phyloP scores from a whole-genome alignment of 371 early-diverging fungal species.

The Mucor mucedo region DNA sequence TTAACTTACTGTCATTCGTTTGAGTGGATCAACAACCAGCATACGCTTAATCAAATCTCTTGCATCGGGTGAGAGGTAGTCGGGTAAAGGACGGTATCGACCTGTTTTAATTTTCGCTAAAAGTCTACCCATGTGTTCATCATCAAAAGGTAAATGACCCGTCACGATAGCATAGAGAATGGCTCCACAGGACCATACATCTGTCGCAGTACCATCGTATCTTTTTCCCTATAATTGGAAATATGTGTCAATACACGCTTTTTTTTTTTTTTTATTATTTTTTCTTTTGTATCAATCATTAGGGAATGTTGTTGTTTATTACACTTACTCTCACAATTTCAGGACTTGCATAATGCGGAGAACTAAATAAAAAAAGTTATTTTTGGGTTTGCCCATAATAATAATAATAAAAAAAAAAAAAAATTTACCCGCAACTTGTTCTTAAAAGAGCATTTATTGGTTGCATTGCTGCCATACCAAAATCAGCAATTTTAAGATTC shows the following conservation, averaged over 20 bases:
- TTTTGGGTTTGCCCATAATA: neutral
- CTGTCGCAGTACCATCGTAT: conserved; percentile 87
- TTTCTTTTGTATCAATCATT: too few species aligned
- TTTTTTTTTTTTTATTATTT: too few species aligned
- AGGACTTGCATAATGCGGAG: conserved; percentile 49
- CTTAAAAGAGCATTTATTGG: conserved; percentile 63
- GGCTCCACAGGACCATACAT: conserved; percentile 94
- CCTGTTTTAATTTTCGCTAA: conserved; percentile 70
- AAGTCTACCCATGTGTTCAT: conserved; percentile 80
- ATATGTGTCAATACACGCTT: conserved; percentile 35
- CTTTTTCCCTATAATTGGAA: conserved; percentile 43
- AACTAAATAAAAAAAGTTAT: conserved; percentile 11
- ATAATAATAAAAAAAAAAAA: neutral
- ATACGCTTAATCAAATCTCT: conserved; percentile 63
- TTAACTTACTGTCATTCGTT: conserved; percentile 58
- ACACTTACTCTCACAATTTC: conserved; percentile 39
- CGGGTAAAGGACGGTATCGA: conserved; percentile 58
- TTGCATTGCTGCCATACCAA: conserved; percentile 83
- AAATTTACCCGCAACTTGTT: conserved; percentile 76
- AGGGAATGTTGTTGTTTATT: conserved; percentile 15
- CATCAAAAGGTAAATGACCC: conserved; percentile 93
- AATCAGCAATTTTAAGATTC: conserved; percentile 83
- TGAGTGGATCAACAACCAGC: conserved; percentile 59
- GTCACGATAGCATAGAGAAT: conserved; percentile 89
- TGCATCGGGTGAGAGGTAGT: conserved; percentile 64